A percentile compares a stretch with the other conserved stretches of the same genome.
These are phyloP conservation scores for Fusarium sp. DNA, from an alignment of 2,329 filamentous ascomycete species.

Conservation along the genomic window DNA sequence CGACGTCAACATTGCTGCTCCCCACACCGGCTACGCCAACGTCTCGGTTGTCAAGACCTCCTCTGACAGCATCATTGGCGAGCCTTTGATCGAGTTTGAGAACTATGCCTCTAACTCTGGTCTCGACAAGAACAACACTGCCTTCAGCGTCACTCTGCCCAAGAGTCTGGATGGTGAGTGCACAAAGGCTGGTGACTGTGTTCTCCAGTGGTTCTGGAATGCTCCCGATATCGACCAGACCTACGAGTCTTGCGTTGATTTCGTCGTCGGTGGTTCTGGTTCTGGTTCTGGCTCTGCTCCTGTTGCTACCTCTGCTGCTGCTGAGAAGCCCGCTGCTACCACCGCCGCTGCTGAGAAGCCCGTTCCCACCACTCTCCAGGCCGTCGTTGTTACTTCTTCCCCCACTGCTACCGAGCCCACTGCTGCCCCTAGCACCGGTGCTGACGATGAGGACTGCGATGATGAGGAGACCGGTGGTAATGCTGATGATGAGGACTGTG, in stretches of 20 bases:
- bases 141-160: conserved; percentile 67
- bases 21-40: conserved; percentile 61
- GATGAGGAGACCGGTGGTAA: neutral
- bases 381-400: conserved; percentile 15
- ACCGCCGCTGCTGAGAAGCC: conserved; percentile 14
- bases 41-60: conserved; percentile 67
- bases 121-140: conserved; percentile 56
- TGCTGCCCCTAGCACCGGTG: conserved; percentile 6
- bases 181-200: conserved; percentile 59
- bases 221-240: conserved; percentile 67
- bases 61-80: conserved; percentile 63
- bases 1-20: conserved; percentile 54
- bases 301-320: conserved; percentile 7
- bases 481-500: conserved; percentile 32
- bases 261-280: conserved; percentile 47
- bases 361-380: conserved; percentile 18
- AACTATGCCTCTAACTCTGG: conserved; percentile 62
- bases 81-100: conserved; percentile 64
- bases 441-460: conserved; percentile 5
- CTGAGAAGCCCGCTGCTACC: conserved; percentile 9
- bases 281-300: conserved; percentile 16
- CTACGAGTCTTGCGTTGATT: conserved; percentile 72
- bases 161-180: conserved; percentile 58
- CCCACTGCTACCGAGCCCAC: conserved; percentile 17
- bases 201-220: conserved; percentile 73